Evolutionary conservation across 2,329 filamentous ascomycete species (phyloP).

Genomic region (Alternaria ethzedia): DNA sequence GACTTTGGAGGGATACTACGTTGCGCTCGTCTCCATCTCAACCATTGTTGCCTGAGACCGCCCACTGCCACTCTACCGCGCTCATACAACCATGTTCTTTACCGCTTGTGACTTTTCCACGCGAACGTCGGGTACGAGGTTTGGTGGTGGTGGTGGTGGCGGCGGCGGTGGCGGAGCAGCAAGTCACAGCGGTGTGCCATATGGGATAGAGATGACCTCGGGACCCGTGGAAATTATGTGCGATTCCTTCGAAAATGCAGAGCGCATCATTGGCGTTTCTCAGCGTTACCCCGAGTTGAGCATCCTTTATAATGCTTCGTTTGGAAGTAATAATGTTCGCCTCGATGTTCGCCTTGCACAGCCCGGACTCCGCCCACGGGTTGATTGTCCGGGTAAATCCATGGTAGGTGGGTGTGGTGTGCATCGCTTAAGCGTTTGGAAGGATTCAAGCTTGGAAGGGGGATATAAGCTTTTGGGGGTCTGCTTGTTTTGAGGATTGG

Average conservation of each 20-base stretch:
- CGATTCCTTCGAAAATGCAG: not conserved
- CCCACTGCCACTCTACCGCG: too few relatives aligned
- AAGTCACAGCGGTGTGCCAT: not conserved
- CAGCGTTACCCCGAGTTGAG: not conserved
- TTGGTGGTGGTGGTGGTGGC: too few relatives aligned
- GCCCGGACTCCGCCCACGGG: not conserved
- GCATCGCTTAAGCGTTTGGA: not conserved
- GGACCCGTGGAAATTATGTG: too few relatives aligned
- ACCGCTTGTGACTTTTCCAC: not conserved
- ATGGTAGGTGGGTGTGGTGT: not conserved
- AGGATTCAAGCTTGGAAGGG: not conserved
- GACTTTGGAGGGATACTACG: not conserved
- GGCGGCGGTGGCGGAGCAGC: not conserved
- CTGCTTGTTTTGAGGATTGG: not conserved
- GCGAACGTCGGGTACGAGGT: too few relatives aligned
- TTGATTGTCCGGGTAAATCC: not conserved
- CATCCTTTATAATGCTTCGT: not conserved
- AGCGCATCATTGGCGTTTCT: not conserved
- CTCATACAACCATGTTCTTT: not conserved
- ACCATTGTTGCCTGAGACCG: too few relatives aligned
- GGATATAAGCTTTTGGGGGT: not conserved
- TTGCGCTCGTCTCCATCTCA: too few relatives aligned
- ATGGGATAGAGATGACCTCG: too few relatives aligned
- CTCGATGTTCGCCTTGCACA: not conserved
- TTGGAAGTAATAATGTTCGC: not conserved